These are phyloP conservation scores for Myochromella boudieri DNA, from an alignment of 768 basidiomycete genomes.

Conservation along the genomic window DNA sequence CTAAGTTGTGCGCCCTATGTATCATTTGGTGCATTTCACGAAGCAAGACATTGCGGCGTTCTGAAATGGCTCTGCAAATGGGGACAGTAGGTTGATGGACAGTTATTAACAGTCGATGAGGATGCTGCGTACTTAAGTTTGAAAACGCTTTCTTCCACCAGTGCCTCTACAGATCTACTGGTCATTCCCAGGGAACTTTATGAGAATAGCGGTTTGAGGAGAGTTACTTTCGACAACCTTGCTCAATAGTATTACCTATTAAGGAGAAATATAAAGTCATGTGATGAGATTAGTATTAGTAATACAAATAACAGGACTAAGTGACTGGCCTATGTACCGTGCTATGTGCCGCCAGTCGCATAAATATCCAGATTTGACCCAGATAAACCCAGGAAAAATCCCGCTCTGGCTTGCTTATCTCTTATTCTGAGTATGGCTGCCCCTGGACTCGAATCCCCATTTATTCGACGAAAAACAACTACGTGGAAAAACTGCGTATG, in stretches of 20 bases:
- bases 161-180: constrained; percentile 25
- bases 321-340: no score
- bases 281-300: no score
- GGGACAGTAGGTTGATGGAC: constrained; percentile 7
- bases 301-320: no score
- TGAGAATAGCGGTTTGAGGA: background rate
- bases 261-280: constrained; percentile 10
- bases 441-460: no score
- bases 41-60: constrained; percentile 69
- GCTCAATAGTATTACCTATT: constrained; percentile 12
- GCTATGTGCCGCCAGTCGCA: no score
- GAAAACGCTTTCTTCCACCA: constrained; percentile 45
- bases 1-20: constrained; percentile 47
- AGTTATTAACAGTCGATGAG: background rate
- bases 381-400: no score
- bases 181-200: constrained; percentile 8
- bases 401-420: no score
- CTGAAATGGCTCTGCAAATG: constrained; percentile 52
- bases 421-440: no score
- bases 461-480: no score
- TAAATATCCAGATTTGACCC: no score
- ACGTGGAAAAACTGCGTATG: background rate
- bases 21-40: constrained; percentile 72
- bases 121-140: constrained; percentile 38
- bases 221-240: background rate